Percentiles rank a stretch among this genome's conserved stretches.
phyloP scores from a whole-genome alignment of 2,329 filamentous ascomycete genomes.

The Colletotrichum sp. region DNA sequence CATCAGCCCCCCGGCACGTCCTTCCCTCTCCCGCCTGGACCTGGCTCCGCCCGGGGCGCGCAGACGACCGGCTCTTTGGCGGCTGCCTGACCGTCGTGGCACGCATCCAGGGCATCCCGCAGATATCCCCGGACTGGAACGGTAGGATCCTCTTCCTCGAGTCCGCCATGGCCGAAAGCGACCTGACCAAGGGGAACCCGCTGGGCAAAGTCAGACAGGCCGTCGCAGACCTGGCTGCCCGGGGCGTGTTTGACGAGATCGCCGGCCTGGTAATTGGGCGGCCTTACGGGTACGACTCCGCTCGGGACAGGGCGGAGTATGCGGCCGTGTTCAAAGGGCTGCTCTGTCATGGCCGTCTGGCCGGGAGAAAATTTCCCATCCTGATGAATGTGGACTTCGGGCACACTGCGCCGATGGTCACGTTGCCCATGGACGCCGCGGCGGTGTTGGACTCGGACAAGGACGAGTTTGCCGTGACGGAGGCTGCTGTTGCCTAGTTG shows the following conservation, averaged over 20 bases:
- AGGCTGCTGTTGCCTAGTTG: conserved; percentile 17
- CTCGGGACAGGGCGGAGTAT: conserved; percentile 30
- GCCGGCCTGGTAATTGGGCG: conserved; percentile 45
- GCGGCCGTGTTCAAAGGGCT: conserved; percentile 32
- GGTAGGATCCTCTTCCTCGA: conserved; percentile 45
- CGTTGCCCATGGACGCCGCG: conserved; percentile 41
- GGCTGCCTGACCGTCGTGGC: conserved; percentile 45
- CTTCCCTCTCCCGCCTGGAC: conserved; percentile 32
- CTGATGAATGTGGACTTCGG: conserved; percentile 47
- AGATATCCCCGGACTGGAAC: conserved; percentile 39
- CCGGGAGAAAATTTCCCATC: conserved; percentile 38
- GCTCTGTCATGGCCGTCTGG: conserved; percentile 37
- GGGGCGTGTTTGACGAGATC: conserved; percentile 44
- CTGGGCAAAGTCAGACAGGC: conserved; percentile 33
- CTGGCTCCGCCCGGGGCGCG: conserved; percentile 39
- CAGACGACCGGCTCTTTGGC: conserved; percentile 47
- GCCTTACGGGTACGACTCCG: conserved; percentile 42
- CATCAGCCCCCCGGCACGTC: conserved; percentile 30
- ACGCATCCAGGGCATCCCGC: conserved; percentile 36
- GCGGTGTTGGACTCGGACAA: conserved; percentile 40
- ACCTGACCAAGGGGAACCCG: conserved; percentile 23
- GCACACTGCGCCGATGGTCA: conserved; percentile 45
- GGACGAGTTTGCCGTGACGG: conserved; percentile 37
- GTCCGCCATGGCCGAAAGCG: conserved; percentile 38
- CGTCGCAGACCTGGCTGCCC: conserved; percentile 44